These are phyloP conservation scores for Phytophthora hybrid DNA, from an alignment of 352 stramenopile genomes.

Conservation along the genomic window DNA sequence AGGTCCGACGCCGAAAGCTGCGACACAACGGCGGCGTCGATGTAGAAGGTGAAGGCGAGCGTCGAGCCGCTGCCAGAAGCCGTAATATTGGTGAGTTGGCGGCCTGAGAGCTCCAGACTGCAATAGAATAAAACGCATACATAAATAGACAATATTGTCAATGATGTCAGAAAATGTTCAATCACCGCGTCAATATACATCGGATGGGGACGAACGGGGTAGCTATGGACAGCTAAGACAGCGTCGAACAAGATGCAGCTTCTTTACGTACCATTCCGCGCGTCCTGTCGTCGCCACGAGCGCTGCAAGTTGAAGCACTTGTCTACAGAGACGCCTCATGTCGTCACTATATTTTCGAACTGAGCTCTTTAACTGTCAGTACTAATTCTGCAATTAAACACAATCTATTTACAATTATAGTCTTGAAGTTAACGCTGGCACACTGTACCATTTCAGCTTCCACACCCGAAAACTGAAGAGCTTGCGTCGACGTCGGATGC, in stretches of 20 bases:
- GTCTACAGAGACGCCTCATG: slow-evolving; percentile 27
- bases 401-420: slow-evolving; percentile 11
- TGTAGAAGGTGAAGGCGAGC: slow-evolving; percentile 46
- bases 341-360: slow-evolving; percentile 15
- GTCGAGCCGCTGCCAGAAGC: slow-evolving; percentile 11
- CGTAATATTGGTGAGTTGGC: slow-evolving; percentile 49
- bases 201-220: background rate
- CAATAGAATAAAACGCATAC: slow-evolving; percentile 1
- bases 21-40: slow-evolving; percentile 15
- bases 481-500: slow-evolving; percentile 24
- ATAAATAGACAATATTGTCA: background rate
- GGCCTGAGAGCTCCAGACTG: slow-evolving; percentile 52
- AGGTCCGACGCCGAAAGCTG: slow-evolving; percentile 37
- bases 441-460: slow-evolving; percentile 9
- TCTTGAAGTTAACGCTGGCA: slow-evolving; percentile 29
- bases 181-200: background rate
- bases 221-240: slow-evolving; percentile 9
- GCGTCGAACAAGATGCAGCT: background rate
- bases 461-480: background rate
- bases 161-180: slow-evolving; percentile 7
- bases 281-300: slow-evolving; percentile 6
- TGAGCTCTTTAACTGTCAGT: slow-evolving; percentile 17
- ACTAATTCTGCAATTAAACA: slow-evolving; percentile 8
- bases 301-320: slow-evolving; percentile 15
- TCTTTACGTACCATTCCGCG: slow-evolving; percentile 21